Base-by-base conservation (phyloP, 1,284 basidiomycete species). In the Heterobasidion parviporum region DNA sequence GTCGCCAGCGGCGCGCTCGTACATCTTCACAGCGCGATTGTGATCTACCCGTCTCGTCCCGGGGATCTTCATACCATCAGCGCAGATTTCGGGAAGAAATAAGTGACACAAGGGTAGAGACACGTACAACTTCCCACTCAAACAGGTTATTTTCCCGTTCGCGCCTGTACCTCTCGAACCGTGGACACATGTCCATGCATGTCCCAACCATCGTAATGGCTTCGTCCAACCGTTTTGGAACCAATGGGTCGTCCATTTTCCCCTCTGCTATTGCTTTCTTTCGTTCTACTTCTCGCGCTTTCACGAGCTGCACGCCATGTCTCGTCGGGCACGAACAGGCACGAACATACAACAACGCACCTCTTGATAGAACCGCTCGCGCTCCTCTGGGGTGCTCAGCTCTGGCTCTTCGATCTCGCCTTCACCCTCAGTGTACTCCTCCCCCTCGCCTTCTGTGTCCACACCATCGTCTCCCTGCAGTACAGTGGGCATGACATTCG, bases 1-100 rank as follows among this genome's bases (percentile, higher is more conserved):
- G 71, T 96, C 92, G 3, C 96, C 95, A 1, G 94, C 92, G 65
- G 93, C 94, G 36, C 96, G 87, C 64, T 96, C 92, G 68, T 96
- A 99, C 64, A 90, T 92, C 67, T 97, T 97, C 55, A 98, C 96
- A 0, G 95, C 94, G 52, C 87, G 84, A 41, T 76, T 75, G 60
- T 94, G 93, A 64, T 97, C 87, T 14, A 98, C 87, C 18, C 87
- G 79, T 65, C 85, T 86, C 50, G 85, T 87, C 10, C 84, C 84
- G 33, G 84, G 80, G 56, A 87, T 80, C 86, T 89, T 70, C 49
- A 64, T 59, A 59, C 59, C 50, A 69, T 78, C 65, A 79, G 72
- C 62, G 65, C 64, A 73, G 65, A 69, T 68, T 70, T 70, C 61
- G 59, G 50, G 44, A 8, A 36, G 49, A 52, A 45, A 10, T 49